Conservation (phyloP, 2,329 filamentous ascomycete genomes). For the Exserohilum turcica region DNA sequence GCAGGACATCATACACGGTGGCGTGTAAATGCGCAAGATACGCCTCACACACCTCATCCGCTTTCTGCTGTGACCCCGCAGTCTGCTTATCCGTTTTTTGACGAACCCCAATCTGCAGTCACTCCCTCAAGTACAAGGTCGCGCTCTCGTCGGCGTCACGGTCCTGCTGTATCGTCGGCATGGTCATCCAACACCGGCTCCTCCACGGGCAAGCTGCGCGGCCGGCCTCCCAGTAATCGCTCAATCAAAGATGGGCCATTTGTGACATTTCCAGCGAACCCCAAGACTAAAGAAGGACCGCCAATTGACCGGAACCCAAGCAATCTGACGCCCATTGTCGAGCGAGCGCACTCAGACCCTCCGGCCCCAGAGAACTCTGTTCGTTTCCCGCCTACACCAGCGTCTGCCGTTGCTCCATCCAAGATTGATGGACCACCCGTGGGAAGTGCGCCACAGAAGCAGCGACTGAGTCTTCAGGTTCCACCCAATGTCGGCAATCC, state of each 20-base stretch:
- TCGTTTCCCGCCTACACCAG: conserved; percentile 48
- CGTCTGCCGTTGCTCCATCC: conserved; percentile 43
- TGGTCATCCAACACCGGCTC: conserved; percentile 73
- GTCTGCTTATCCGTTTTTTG: conserved; percentile 55
- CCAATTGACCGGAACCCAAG: conserved; percentile 53
- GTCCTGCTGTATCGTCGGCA: conserved; percentile 86
- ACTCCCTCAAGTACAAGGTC: conserved; percentile 63
- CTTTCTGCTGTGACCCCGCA: conserved; percentile 77
- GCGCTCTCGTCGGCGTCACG: conserved; percentile 68
- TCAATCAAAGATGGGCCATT: conserved; percentile 70
- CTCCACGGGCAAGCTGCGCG: conserved; percentile 72
- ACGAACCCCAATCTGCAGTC: conserved; percentile 75
- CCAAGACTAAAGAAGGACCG: conserved; percentile 55
- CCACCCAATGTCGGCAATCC: conserved; percentile 65
- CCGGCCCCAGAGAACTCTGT: conserved; percentile 44
- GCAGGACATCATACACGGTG: conserved; percentile 53
- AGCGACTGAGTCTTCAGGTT: conserved; percentile 66
- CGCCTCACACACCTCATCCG: conserved; percentile 72
- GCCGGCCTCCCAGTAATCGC: conserved; percentile 76
- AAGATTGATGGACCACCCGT: conserved; percentile 28
- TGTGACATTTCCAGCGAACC: conserved; percentile 70
- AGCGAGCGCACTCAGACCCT: conserved; percentile 51
- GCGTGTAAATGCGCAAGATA: conserved; percentile 62
- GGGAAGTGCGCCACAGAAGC: conserved; percentile 43
- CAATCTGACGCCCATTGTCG: conserved; percentile 51